Base-by-base conservation (phyloP, 140 eudicot genomes). In the Cichorium intybus region DNA sequence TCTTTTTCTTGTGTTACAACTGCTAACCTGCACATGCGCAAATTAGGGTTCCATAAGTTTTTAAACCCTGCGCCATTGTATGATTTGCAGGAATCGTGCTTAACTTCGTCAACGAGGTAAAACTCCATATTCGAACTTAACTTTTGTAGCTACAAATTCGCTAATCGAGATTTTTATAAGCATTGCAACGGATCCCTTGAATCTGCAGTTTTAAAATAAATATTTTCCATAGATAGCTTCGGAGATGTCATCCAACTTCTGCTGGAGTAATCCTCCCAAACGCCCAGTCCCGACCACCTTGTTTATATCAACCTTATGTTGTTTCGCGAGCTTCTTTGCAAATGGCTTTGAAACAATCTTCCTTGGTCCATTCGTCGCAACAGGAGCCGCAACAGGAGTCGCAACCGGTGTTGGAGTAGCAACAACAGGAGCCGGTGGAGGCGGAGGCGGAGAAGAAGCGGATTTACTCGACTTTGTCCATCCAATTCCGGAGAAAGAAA, bases 51-150 rank as follows among this genome's bases (percentile, higher is more conserved):
- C 8, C 58, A 20, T 55, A 41, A 17, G 8, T 41, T 72, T 41
- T 12, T 50, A 60, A 43, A 15, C 34, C 53, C 14, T 58, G 20
- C 10, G 43, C 66, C 43, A 39, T 24, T 35, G 50, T 55, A 23
- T 48, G 27, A 45, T 64, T 68, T 78, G 75, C 96, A 85, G 98
- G 84, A 68, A 92, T 85, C 82, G 98, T 92, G 51, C 96, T 92
- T 73, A 92, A 92, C 75, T 92, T 82, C 88, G 91, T 92, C 70
- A 92, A 92, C 69, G 98, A 92, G 98, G 98, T 88, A 77, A 50
- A 47, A 26, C 50, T 56, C 24, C 35, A 7, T 2, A n/a, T 24
- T 43, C 21, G 23, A 29, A 62, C 33, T 54, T 37, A 20, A 1
- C 26, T 11, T 37, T 24, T 21, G 4, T 58, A 28, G 57, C 45